These are phyloP conservation scores for Rhynchosporium secalis DNA, from an alignment of 2,329 filamentous ascomycete species.

Conservation along the genomic window DNA sequence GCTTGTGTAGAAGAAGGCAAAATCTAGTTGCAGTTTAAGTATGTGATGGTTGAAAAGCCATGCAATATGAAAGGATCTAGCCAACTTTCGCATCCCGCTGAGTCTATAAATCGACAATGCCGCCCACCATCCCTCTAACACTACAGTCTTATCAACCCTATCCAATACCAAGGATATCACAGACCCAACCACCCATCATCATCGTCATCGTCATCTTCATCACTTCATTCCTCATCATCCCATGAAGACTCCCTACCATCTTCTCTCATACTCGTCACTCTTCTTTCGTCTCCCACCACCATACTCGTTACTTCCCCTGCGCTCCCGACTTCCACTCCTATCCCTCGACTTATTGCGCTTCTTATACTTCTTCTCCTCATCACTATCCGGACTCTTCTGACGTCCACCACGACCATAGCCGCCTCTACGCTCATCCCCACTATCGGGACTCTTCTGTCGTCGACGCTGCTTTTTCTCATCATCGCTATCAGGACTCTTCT, in stretches of 20 bases:
- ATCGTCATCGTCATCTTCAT: background rate
- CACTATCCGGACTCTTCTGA: conserved; percentile 9
- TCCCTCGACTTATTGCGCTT: conserved; percentile 6
- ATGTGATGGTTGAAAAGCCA: background rate
- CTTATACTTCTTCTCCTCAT: conserved; percentile 9
- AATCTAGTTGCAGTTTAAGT: background rate
- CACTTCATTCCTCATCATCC: background rate
- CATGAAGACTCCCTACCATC: conserved; percentile 3
- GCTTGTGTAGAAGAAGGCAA: background rate
- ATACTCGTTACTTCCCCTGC: conserved; percentile 1
- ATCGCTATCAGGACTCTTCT: conserved; percentile 7
- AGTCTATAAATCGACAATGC: no score
- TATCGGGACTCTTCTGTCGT: background rate
- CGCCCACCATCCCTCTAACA: no score
- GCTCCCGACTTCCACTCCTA: conserved; percentile 2
- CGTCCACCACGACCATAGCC: background rate
- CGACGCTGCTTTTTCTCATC: conserved; percentile 13
- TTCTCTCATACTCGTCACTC: conserved; percentile 7
- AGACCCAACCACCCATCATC: background rate
- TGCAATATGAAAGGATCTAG: background rate
- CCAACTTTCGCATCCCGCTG: background rate
- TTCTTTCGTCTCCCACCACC: background rate
- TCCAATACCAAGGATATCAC: background rate
- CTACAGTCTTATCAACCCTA: background rate
- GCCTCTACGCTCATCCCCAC: conserved; percentile 6